Evolutionary conservation across 805 yeast species (phyloP).

Genomic region (Wickerhamiella hasegawae): DNA sequence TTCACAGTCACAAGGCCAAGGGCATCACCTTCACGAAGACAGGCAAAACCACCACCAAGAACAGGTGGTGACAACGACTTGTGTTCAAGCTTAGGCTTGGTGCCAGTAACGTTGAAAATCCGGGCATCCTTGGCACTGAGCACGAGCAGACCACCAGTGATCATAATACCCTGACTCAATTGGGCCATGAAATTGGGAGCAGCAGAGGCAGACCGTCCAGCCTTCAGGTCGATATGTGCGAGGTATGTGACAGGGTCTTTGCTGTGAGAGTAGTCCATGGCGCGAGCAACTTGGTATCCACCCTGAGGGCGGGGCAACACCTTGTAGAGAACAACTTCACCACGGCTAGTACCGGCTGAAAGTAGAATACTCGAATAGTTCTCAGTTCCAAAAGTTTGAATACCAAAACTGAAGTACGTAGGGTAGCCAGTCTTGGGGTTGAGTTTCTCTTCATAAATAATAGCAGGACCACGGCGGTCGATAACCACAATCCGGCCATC

Average conservation of each 20-base stretch:
- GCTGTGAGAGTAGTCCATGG: slow-evolving; percentile 33
- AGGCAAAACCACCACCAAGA: slow-evolving; percentile 37
- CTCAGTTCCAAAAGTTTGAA: slow-evolving; percentile 51
- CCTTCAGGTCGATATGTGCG: slow-evolving; percentile 38
- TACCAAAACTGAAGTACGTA: slow-evolving; percentile 57
- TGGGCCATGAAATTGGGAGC: slow-evolving; percentile 38
- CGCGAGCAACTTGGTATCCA: slow-evolving; percentile 38
- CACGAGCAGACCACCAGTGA: slow-evolving; percentile 47
- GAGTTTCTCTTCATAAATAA: slow-evolving; percentile 29
- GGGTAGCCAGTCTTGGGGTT: background rate
- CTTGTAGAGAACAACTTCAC: slow-evolving; percentile 51
- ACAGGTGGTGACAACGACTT: slow-evolving; percentile 40
- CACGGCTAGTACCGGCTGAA: slow-evolving; percentile 61
- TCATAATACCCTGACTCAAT: slow-evolving; percentile 41
- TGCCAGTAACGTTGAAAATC: slow-evolving; percentile 43
- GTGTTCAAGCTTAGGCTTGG: slow-evolving; percentile 47
- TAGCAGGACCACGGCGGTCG: slow-evolving; percentile 62
- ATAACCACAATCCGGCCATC: slow-evolving; percentile 61
- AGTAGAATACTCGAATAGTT: slow-evolving; percentile 56
- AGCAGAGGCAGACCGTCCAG: slow-evolving; percentile 55
- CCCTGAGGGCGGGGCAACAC: slow-evolving; percentile 50
- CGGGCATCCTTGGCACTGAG: slow-evolving; percentile 37
- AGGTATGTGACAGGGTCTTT: slow-evolving; percentile 39
- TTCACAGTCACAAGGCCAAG: slow-evolving; percentile 18
- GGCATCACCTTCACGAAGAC: slow-evolving; percentile 30